A percentile compares a stretch with the other conserved stretches of the same genome.
Conservation (phyloP, 176 grass and related monocot species). For the Guadua angustifolia region DNA sequence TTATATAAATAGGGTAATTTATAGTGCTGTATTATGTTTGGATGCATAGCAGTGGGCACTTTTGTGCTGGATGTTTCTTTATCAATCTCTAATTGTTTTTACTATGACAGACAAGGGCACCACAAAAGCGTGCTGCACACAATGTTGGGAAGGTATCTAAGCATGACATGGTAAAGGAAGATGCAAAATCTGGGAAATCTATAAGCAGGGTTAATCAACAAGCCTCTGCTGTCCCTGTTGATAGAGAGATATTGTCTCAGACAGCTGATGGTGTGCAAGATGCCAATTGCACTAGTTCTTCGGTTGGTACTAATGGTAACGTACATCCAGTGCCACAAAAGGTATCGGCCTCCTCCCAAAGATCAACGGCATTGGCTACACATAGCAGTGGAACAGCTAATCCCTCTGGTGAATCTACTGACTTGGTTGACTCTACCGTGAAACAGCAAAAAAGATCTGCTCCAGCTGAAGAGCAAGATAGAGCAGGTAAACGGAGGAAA, state of each 20-base stretch:
- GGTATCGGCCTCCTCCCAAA: constrained; percentile 52
- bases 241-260: constrained; percentile 58
- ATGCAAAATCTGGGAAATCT: constrained; percentile 72
- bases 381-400: constrained; percentile 46
- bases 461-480: constrained; percentile 73
- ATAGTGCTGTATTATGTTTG: constrained; percentile 31
- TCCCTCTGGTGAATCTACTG: constrained; percentile 50
- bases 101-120: constrained; percentile 56
- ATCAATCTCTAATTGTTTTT: constrained; percentile 40
- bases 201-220: constrained; percentile 60
- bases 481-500: constrained; percentile 76
- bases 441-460: constrained; percentile 74
- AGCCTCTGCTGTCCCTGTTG: constrained; percentile 44
- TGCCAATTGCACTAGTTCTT: constrained; percentile 35
- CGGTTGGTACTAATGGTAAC: constrained; percentile 53
- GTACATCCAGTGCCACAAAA: constrained; percentile 37
- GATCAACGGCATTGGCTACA: constrained; percentile 40
- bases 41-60: constrained; percentile 6
- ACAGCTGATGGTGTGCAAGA: constrained; percentile 50
- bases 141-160: constrained; percentile 72
- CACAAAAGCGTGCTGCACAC: constrained; percentile 63
- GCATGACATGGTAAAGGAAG: constrained; percentile 69
- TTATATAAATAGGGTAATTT: constrained; percentile 24
- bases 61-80: constrained; percentile 31
- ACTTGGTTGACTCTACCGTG: constrained; percentile 49